Conservation (phyloP, 371 early-diverging fungal genomes). For the Sporodiniella umbellata region DNA sequence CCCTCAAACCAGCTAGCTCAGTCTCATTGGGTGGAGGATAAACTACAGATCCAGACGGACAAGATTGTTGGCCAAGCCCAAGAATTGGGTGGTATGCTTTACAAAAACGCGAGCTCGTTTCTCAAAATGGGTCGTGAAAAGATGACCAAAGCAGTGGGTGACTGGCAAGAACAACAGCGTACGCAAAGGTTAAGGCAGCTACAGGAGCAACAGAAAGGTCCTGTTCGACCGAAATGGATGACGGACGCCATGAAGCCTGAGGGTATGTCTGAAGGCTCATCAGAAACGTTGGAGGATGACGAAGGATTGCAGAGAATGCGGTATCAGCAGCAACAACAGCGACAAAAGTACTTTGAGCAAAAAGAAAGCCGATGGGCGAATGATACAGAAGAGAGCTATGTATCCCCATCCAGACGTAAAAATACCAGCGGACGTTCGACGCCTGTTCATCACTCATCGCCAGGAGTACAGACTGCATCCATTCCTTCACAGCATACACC, state of each 20-base stretch:
- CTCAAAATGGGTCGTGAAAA: constrained; percentile 69
- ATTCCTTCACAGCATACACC: too few relatives aligned
- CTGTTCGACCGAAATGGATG: constrained; percentile 26
- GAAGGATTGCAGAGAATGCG: constrained; percentile 8
- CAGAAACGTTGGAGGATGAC: constrained; percentile 34
- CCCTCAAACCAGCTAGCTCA: constrained; percentile 1
- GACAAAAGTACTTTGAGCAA: constrained; percentile 19
- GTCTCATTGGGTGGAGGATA: not conserved
- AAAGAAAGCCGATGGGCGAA: constrained; percentile 1
- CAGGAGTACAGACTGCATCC: too few relatives aligned
- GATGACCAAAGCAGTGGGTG: constrained; percentile 62
- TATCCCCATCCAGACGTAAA: constrained; percentile 56
- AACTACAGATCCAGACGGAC: constrained; percentile 56
- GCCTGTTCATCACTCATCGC: too few relatives aligned
- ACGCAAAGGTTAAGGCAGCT: constrained; percentile 30
- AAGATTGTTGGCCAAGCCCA: constrained; percentile 64
- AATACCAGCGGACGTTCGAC: constrained; percentile 12
- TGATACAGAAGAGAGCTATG: constrained; percentile 41
- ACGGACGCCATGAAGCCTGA: not conserved
- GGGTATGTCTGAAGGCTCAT: not conserved
- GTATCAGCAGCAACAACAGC: constrained; percentile 17
- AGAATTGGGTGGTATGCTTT: constrained; percentile 66
- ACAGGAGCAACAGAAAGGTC: constrained; percentile 32
- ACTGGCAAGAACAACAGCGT: constrained; percentile 55
- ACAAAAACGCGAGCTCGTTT: constrained; percentile 70